Evolutionary conservation across 352 stramenopile genomes (phyloP), one percentile per base, ranked within the genome.

Genomic region (Aphanomyces euteiches): DNA sequence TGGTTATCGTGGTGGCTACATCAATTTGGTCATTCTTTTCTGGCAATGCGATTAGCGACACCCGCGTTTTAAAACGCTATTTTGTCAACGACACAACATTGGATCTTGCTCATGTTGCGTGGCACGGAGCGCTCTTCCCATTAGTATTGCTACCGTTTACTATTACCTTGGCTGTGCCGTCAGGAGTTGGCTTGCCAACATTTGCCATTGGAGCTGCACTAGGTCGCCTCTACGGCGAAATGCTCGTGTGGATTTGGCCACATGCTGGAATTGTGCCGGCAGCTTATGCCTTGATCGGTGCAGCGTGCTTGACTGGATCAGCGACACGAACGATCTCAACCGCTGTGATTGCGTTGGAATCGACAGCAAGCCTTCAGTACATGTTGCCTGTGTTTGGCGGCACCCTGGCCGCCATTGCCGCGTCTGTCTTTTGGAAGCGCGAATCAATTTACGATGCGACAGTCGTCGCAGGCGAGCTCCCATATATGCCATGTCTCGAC

Each of bases 361-460:
- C 94, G 66, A 94, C 87, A 13, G 76, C 84, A 12, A 79, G 82
- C 41, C 90, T 96, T 77, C 76, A 78, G 4, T 73, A 92, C 64
- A 90, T 93, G 63, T 78, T 94, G 28, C 87, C 88, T 3, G 79
- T 94, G 65, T 93, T 96, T 65, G 88, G 79, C 70, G 77, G 79
- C 5, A 79, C 82, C 5, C 75, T 96, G 3, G 70, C 78, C n/a
- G 81, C 88, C 13, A 93, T 96, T 63, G 88, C 76, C 2, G 73
- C 84, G 13, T 79, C 76, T 13, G 85, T 79, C 53, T 17, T 58
- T 17, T 13, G 80, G 50, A 81, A 81, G n/a, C 81, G 88, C 38
- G 78, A 88, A 41, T 94, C 88, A 1, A 81, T 96, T 2, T 96
- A 96, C 65, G 88, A 94, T 72, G 92, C 84, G n/a, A 65, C 93